Evolutionary conservation across 1,284 basidiomycete genomes (phyloP), one percentile per base, ranked within the genome.

Genomic region (Malassezia equina): DNA sequence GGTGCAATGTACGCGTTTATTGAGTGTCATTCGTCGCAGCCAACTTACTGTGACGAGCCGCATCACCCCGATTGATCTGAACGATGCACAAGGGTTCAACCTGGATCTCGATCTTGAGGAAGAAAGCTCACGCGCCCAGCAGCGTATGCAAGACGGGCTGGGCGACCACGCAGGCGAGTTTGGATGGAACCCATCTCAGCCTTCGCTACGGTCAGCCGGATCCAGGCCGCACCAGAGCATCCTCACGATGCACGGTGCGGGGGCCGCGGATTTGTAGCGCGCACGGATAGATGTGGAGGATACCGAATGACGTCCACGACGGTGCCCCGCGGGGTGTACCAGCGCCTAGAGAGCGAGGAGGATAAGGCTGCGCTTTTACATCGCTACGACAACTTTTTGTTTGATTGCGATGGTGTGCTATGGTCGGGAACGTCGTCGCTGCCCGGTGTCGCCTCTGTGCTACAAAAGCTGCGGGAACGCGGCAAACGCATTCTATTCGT

Each of bases 401-500:
- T 73, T 41, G 60, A 98, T 77, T 98, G 90, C 75, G 93, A 98
- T 73, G 93, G 93, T 21, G 93, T 78, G 1, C 63, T 77, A 15
- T 95, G 44, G 81, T 95, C 52, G 88, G 93, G 88, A n/a, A 84
- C 88, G 29, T 68, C 68, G 13, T 58, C 60, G 9, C 67, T 73
- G 19, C 60, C 65, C 2, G 63, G 64, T 12, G 65, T 61, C 6
- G 58, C 58, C 8, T 64, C 81, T 84, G 67, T 75, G 61, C 52
- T 67, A 21, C 47, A 64, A 19, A 67, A 71, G 55, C 61, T 78
- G 17, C 59, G 65, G 24, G 51, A 44, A 21, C 52, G 69, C 84
- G 88, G 85, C 51, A 98, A 96, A 79, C 82, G 82, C 56, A 78
- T 98, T 47, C 79, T 96, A 34, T 99, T 96, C 74, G 90, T 96